These are phyloP conservation scores for Picocystis sp. DNA, from an alignment of 163 green algal species.

Conservation along the genomic window DNA sequence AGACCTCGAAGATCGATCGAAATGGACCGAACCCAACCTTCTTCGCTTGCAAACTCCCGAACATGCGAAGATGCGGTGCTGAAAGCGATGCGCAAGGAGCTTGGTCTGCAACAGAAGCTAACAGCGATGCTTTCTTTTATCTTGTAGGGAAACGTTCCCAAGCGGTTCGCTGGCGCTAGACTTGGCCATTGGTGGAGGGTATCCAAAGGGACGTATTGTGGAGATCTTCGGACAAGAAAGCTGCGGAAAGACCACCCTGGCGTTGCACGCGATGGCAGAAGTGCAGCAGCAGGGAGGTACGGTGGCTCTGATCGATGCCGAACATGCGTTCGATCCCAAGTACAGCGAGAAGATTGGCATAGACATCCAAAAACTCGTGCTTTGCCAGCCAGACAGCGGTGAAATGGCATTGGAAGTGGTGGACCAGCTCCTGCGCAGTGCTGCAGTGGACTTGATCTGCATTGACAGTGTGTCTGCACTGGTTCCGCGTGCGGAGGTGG, in stretches of 20 bases:
- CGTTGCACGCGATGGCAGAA: slow-evolving; percentile 84
- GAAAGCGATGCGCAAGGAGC: too few relatives aligned
- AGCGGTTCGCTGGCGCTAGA: slow-evolving; percentile 71
- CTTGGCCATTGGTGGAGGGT: slow-evolving; percentile 71
- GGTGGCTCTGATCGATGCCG: slow-evolving; percentile 74
- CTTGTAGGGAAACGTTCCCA: slow-evolving; percentile 28
- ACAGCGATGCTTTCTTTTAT: too few relatives aligned
- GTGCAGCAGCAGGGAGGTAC: slow-evolving; percentile 45
- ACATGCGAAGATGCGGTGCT: too few relatives aligned
- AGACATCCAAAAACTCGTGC: slow-evolving; percentile 46
- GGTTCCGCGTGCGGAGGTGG: slow-evolving; percentile 69
- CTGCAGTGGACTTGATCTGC: slow-evolving; percentile 59
- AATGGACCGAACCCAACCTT: too few relatives aligned
- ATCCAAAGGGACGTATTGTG: slow-evolving; percentile 79
- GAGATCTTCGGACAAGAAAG: slow-evolving; percentile 49
- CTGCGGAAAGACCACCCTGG: slow-evolving; percentile 91
- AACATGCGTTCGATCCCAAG: slow-evolving; percentile 82
- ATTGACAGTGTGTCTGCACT: slow-evolving; percentile 84
- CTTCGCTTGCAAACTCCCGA: too few relatives aligned
- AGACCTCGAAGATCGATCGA: too few relatives aligned
- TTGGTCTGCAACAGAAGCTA: too few relatives aligned
- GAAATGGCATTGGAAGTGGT: slow-evolving; percentile 68
- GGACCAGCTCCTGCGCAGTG: slow-evolving; percentile 21
- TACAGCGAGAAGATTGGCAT: slow-evolving; percentile 58
- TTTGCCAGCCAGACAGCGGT: slow-evolving; percentile 68